A percentile compares a stretch with the other conserved stretches of the same genome.
Evolutionary conservation across 768 basidiomycete species (phyloP).

Genomic region (Obba rivulosa): DNA sequence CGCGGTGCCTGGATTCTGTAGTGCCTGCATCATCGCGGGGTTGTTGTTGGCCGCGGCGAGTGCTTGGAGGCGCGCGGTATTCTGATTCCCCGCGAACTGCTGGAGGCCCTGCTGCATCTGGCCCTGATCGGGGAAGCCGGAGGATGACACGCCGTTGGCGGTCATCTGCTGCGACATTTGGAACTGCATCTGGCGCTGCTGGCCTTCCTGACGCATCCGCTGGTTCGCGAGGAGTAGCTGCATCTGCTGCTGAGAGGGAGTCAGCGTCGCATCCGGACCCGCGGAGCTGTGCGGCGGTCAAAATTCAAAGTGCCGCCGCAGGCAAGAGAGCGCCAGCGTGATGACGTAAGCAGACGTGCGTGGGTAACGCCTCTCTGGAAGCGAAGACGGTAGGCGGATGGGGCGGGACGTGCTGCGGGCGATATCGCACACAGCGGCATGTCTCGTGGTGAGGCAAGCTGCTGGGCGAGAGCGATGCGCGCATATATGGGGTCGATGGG

Average conservation of each 20-base stretch:
- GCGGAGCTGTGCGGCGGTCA: too few species aligned
- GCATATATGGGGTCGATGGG: neutral
- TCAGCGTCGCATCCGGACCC: neutral
- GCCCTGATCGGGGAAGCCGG: slow-evolving; percentile 3
- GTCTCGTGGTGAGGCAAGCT: too few species aligned
- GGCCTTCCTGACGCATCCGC: neutral
- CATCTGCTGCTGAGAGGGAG: slow-evolving; percentile 10
- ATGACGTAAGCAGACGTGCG: slow-evolving; percentile 26
- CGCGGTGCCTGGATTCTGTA: neutral
- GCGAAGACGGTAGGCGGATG: slow-evolving; percentile 16
- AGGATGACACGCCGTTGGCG: too few species aligned
- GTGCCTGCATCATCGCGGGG: neutral
- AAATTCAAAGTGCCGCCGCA: neutral
- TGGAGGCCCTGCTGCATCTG: slow-evolving; percentile 11
- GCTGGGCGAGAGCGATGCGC: too few species aligned
- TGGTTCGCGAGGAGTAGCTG: slow-evolving; percentile 11
- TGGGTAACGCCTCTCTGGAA: slow-evolving; percentile 16
- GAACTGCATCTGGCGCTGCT: slow-evolving; percentile 19
- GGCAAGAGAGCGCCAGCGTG: slow-evolving; percentile 3
- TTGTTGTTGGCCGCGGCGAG: slow-evolving; percentile 2
- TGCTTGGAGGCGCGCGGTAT: too few species aligned
- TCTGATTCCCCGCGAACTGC: neutral
- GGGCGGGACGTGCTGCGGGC: neutral
- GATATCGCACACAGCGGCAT: neutral
- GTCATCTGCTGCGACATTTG: too few species aligned